Conservation (phyloP, 345 rosid genomes). For the Sisymbrium irio region DNA sequence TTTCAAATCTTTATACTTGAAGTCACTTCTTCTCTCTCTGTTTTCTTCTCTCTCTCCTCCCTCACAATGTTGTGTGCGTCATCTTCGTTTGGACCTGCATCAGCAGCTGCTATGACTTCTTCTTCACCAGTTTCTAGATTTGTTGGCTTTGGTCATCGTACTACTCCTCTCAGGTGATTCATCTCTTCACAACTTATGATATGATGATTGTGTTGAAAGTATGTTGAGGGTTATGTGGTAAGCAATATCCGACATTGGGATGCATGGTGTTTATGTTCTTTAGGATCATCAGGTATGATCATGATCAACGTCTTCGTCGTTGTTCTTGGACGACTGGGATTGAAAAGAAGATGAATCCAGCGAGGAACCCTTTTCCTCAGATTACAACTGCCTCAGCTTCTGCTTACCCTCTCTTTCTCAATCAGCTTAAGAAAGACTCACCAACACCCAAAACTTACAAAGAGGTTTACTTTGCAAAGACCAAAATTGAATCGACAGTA, state of each 20-base stretch:
- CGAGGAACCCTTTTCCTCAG: slow-evolving; percentile 34
- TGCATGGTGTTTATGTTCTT: slow-evolving; percentile 60
- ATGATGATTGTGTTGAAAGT: background rate
- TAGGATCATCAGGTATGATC: slow-evolving; percentile 80
- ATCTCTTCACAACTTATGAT: slow-evolving; percentile 12
- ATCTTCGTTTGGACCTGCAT: slow-evolving; percentile 27
- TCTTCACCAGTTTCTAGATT: slow-evolving; percentile 29
- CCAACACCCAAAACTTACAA: slow-evolving; percentile 53
- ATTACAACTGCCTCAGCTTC: slow-evolving; percentile 51
- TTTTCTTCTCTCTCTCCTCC: background rate
- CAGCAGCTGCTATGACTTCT: slow-evolving; percentile 35
- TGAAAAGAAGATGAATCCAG: slow-evolving; percentile 34
- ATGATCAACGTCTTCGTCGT: slow-evolving; percentile 49
- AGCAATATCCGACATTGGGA: slow-evolving; percentile 43
- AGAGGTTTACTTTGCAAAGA: slow-evolving; percentile 64
- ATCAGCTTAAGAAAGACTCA: slow-evolving; percentile 58
- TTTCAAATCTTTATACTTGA: background rate
- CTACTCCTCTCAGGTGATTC: slow-evolving; percentile 36
- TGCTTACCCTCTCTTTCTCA: slow-evolving; percentile 63
- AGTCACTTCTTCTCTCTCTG: slow-evolving; percentile 4
- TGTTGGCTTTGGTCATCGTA: slow-evolving; percentile 8
- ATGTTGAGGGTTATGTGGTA: slow-evolving; percentile 33
- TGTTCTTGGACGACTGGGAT: slow-evolving; percentile 44
- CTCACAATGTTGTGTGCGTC: slow-evolving; percentile 37
- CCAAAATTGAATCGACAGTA: slow-evolving; percentile 26